These are phyloP conservation scores for Fusarium nelsonii DNA, from an alignment of 2,329 filamentous ascomycete species.

Conservation along the genomic window DNA sequence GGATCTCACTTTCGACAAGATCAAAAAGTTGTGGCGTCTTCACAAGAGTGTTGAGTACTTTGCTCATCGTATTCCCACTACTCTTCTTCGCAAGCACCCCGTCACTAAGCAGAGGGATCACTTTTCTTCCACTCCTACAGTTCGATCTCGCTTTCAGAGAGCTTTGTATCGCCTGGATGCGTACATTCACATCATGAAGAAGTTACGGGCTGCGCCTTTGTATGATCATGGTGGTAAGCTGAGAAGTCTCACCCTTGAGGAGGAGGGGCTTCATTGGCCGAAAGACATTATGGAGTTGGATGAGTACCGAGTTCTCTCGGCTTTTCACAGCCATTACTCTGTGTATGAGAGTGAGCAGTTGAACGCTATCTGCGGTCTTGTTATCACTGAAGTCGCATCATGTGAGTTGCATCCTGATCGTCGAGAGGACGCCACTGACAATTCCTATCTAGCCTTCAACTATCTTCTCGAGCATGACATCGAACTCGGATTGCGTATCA, in stretches of 20 bases:
- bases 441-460: slow-evolving; percentile 9
- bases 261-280: neutral
- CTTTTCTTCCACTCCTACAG: slow-evolving; percentile 5
- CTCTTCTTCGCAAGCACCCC: neutral
- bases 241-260: neutral
- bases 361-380: neutral
- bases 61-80: neutral
- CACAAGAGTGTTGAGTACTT: slow-evolving; percentile 20
- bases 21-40: slow-evolving; percentile 16
- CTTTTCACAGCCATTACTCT: slow-evolving; percentile 3
- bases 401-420: neutral
- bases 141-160: slow-evolving; percentile 15
- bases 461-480: slow-evolving; percentile 22
- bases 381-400: slow-evolving; percentile 5
- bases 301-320: slow-evolving; percentile 3
- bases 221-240: neutral
- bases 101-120: neutral
- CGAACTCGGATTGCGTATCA: slow-evolving; percentile 3
- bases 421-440: neutral
- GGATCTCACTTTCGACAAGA: neutral
- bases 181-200: neutral
- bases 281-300: neutral
- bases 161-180: slow-evolving; percentile 17
- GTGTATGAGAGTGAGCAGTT: slow-evolving; percentile 16
- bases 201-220: neutral